Percentiles rank a stretch among this genome's conserved stretches.
These are phyloP conservation scores for Hyphodiscus sp. DNA, from an alignment of 2,329 filamentous ascomycete genomes.

Conservation along the genomic window DNA sequence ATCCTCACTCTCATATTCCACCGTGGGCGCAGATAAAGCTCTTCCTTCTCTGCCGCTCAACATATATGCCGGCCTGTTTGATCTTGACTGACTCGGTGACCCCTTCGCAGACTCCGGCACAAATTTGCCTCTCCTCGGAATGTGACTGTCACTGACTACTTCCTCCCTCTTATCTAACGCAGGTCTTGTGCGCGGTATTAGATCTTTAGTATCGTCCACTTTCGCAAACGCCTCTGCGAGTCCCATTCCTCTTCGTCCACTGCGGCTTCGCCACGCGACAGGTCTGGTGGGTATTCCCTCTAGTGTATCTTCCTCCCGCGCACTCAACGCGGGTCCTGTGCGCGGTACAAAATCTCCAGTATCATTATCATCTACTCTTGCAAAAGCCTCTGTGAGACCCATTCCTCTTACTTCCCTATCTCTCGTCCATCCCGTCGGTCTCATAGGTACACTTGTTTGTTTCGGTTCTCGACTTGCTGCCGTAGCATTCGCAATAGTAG, in stretches of 20 bases:
- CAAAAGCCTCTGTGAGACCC: no score
- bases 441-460: no score
- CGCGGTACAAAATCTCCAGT: no score
- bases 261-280: slow-evolving; percentile 5
- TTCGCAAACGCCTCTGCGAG: slow-evolving; percentile 13
- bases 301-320: no score
- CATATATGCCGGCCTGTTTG: not conserved
- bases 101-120: not conserved
- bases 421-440: no score
- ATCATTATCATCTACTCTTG: no score
- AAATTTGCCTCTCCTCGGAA: slow-evolving; percentile 9
- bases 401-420: not conserved
- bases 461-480: not conserved
- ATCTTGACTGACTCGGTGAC: slow-evolving; percentile 5
- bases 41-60: not conserved
- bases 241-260: slow-evolving; percentile 3
- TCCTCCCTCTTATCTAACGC: not conserved
- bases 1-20: slow-evolving; percentile 10
- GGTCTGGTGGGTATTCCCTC: not conserved
- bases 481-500: not conserved
- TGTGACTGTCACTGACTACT: slow-evolving; percentile 5
- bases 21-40: slow-evolving; percentile 1
- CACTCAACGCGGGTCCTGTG: no score
- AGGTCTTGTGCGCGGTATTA: slow-evolving; percentile 1
- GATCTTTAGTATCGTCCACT: slow-evolving; percentile 9